A percentile compares a stretch with the other conserved stretches of the same genome.
Evolutionary conservation across 306 rosid genomes (phyloP).

Genomic region (Purshia tridentata): DNA sequence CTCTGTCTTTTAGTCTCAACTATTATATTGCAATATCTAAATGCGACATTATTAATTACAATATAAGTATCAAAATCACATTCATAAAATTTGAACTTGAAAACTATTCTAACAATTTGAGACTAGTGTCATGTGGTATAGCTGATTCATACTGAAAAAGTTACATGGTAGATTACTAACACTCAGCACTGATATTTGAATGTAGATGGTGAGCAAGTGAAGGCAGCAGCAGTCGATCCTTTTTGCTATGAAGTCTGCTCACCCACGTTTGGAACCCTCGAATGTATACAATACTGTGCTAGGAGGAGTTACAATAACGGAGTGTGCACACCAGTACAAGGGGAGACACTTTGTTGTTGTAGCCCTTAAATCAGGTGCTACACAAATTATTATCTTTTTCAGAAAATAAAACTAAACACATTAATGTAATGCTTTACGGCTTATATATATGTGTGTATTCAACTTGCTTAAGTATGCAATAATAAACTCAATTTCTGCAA

Average conservation of each 20-base stretch:
- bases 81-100: too few species aligned
- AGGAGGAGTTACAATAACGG: neutral
- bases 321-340: neutral
- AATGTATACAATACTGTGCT: neutral
- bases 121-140: too few species aligned
- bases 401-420: too few species aligned
- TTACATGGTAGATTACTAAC: neutral
- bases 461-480: neutral
- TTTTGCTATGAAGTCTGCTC: neutral
- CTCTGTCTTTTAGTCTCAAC: too few species aligned
- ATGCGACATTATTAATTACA: too few species aligned
- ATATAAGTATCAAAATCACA: too few species aligned
- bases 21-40: too few species aligned
- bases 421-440: neutral
- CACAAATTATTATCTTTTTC: too few species aligned
- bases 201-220: neutral
- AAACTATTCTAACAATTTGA: too few species aligned
- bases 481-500: neutral
- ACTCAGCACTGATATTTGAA: neutral
- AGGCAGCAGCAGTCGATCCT: constrained; percentile 3
- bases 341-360: neutral
- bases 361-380: neutral
- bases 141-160: too few species aligned
- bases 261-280: neutral
- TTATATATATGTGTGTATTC: neutral